A percentile compares a stretch with the other conserved stretches of the same genome.
Conservation (phyloP, 805 yeast genomes). For the Cyberlindnera lachancei region DNA sequence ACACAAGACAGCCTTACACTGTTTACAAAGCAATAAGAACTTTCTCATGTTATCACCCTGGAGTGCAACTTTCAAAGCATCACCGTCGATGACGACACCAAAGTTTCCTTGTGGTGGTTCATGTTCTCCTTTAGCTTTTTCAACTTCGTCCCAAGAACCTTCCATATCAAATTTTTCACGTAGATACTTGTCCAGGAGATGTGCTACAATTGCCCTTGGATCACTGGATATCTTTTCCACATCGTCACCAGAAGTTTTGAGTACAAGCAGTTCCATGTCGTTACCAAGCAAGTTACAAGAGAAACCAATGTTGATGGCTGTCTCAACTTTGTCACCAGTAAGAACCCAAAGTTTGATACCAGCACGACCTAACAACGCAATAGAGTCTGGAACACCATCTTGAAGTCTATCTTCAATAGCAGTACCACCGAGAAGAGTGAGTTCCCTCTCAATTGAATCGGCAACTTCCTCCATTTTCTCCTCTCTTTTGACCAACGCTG, state of each 20-base stretch:
- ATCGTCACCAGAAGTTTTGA: constrained; percentile 54
- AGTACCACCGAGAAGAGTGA: constrained; percentile 69
- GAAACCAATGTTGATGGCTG: constrained; percentile 82
- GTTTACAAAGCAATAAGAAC: constrained; percentile 66
- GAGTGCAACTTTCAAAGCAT: constrained; percentile 54
- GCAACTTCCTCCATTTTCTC: constrained; percentile 69
- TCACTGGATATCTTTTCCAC: constrained; percentile 35
- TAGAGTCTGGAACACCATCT: constrained; percentile 82
- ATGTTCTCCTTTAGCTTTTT: constrained; percentile 47
- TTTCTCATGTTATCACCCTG: constrained; percentile 37
- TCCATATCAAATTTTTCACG: constrained; percentile 45
- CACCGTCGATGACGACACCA: constrained; percentile 78
- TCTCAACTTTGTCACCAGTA: constrained; percentile 86
- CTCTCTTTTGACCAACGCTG: constrained; percentile 58
- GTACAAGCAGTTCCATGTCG: constrained; percentile 66
- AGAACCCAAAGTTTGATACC: constrained; percentile 83
- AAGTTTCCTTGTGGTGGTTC: constrained; percentile 58
- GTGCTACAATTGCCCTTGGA: constrained; percentile 35
- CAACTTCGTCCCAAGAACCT: constrained; percentile 53
- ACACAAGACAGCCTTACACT: constrained; percentile 75
- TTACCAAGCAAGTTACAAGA: constrained; percentile 71
- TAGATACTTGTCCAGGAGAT: constrained; percentile 46
- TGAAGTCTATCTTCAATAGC: constrained; percentile 83
- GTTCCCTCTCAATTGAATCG: constrained; percentile 60
- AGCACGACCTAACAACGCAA: constrained; percentile 59